These are phyloP conservation scores for Phyllachora maydis DNA, from an alignment of 2,329 filamentous ascomycete genomes.

Conservation along the genomic window DNA sequence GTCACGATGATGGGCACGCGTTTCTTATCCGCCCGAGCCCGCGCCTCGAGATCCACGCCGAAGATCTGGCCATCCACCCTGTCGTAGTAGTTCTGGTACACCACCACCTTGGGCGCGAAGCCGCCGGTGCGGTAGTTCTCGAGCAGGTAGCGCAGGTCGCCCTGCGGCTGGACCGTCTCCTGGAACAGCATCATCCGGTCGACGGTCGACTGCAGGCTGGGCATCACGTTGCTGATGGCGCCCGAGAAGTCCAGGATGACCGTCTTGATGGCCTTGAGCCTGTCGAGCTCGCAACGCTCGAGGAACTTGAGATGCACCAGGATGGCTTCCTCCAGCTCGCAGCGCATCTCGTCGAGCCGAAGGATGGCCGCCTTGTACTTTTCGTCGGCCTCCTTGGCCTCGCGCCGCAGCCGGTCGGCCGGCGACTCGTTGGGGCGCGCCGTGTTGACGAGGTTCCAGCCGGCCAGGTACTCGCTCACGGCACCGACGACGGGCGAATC, in stretches of 20 bases:
- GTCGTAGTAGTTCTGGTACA: conserved; percentile 99
- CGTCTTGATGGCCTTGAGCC: conserved; percentile 93
- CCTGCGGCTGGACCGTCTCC: conserved; percentile 86
- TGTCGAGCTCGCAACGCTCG: conserved; percentile 89
- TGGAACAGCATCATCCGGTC: conserved; percentile 99
- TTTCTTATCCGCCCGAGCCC: conserved; percentile 85
- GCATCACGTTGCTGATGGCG: conserved; percentile 93
- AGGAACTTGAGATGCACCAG: conserved; percentile 85
- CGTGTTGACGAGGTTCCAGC: conserved; percentile 87
- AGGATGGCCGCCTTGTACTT: conserved; percentile 75
- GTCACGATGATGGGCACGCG: conserved; percentile 85
- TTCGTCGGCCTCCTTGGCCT: conserved; percentile 79
- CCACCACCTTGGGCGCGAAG: conserved; percentile 74
- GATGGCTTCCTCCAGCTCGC: conserved; percentile 89
- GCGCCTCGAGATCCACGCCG: conserved; percentile 89
- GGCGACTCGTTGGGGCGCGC: conserved; percentile 86
- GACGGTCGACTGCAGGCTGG: conserved; percentile 82
- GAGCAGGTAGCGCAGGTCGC: conserved; percentile 79
- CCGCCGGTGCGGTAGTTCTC: conserved; percentile 94
- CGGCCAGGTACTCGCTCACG: conserved; percentile 73
- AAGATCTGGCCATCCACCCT: conserved; percentile 95
- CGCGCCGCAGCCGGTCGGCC: conserved; percentile 64
- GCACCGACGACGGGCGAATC: conserved; percentile 68
- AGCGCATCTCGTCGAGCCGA: conserved; percentile 76
- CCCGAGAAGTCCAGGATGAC: conserved; percentile 96